Evolutionary conservation across 768 basidiomycete genomes (phyloP).

Genomic region (Amanita rubescens): DNA sequence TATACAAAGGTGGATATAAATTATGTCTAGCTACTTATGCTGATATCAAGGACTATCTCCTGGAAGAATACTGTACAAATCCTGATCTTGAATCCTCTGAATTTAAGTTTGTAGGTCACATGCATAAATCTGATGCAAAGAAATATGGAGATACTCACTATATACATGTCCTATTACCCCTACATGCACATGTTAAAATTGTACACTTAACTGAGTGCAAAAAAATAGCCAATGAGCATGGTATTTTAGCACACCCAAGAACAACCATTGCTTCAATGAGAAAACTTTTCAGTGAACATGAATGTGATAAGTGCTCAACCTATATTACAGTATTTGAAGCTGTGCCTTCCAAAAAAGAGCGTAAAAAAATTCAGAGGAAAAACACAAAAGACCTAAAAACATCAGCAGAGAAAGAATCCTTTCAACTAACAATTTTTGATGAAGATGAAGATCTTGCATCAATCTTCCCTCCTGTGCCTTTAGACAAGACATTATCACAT

Average conservation of each 20-base stretch:
- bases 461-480: too few relatives aligned
- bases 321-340: neutral
- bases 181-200: neutral
- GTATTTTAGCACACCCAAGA: neutral
- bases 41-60: too few relatives aligned
- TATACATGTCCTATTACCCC: neutral
- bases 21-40: too few relatives aligned
- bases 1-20: too few relatives aligned
- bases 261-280: neutral
- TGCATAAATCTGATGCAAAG: too few relatives aligned
- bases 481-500: too few relatives aligned
- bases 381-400: neutral
- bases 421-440: too few relatives aligned
- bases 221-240: neutral
- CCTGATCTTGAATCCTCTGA: too few relatives aligned
- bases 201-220: neutral
- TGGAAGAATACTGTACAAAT: too few relatives aligned
- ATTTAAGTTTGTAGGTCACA: too few relatives aligned
- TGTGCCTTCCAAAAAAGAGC: neutral
- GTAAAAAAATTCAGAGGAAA: neutral
- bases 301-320: neutral
- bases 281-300: neutral
- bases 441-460: too few relatives aligned
- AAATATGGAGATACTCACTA: neutral
- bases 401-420: neutral